Conservation (phyloP, 306 rosid genomes). For the Cicer judaicum region DNA sequence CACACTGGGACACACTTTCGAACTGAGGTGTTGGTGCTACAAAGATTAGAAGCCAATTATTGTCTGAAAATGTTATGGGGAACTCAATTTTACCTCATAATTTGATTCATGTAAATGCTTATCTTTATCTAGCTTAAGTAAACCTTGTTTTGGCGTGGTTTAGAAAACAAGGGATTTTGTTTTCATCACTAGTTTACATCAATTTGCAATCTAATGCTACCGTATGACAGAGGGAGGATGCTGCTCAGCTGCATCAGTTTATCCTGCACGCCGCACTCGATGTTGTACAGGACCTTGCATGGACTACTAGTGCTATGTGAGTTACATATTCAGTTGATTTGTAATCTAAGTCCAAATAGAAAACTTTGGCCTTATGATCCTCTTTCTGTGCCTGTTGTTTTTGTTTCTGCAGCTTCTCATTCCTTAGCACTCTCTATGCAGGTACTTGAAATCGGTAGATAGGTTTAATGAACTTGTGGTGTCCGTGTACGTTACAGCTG, state of each 20-base stretch:
- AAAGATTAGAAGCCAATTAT: slow-evolving; percentile 7
- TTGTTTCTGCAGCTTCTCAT: slow-evolving; percentile 14
- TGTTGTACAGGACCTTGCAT: slow-evolving; percentile 96
- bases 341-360: background rate
- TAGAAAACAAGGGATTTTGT: slow-evolving; percentile 5
- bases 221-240: slow-evolving; percentile 83
- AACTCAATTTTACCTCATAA: background rate
- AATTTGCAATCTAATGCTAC: slow-evolving; percentile 36
- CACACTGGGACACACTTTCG: no score
- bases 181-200: background rate
- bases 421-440: slow-evolving; percentile 52
- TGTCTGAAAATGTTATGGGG: slow-evolving; percentile 27
- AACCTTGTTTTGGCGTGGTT: slow-evolving; percentile 5
- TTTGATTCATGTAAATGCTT: slow-evolving; percentile 19
- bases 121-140: slow-evolving; percentile 11
- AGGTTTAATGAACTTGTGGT: slow-evolving; percentile 92
- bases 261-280: slow-evolving; percentile 92
- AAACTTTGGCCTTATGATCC: background rate
- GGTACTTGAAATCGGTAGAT: slow-evolving; percentile 94
- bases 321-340: slow-evolving; percentile 31
- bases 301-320: slow-evolving; percentile 99
- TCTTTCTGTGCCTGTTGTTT: slow-evolving; percentile 15
- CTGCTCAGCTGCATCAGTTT: slow-evolving; percentile 97
- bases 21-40: no score
- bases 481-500: slow-evolving; percentile 95